Evolutionary conservation across 1,139 yeast genomes (phyloP).

Genomic region (Nematodospora anomalae): DNA sequence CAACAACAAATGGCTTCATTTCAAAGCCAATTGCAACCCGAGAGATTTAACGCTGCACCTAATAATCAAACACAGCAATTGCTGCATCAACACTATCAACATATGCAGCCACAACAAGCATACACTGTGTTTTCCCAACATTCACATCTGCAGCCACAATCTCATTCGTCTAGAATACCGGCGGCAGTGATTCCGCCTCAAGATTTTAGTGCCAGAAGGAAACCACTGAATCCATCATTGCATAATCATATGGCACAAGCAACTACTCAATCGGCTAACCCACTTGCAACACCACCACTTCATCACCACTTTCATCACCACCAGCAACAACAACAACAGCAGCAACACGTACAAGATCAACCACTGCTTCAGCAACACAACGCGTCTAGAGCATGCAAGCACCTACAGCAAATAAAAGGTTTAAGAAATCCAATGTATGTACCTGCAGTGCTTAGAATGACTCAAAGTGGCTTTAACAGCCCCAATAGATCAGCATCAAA

Average conservation of each 20-base stretch:
- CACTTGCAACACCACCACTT: conserved; percentile 8
- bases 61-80: conserved; percentile 2
- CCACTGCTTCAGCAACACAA: conserved; percentile 7
- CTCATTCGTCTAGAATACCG: conserved; percentile 16
- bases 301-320: conserved; percentile 9
- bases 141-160: conserved; percentile 3
- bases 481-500: conserved; percentile 15
- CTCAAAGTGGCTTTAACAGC: conserved; percentile 17
- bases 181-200: conserved; percentile 30
- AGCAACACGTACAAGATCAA: conserved; percentile 8
- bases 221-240: conserved; percentile 14
- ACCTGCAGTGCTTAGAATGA: conserved; percentile 82
- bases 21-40: conserved; percentile 13
- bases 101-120: conserved; percentile 7
- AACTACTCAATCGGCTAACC: conserved; percentile 2
- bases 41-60: conserved; percentile 11
- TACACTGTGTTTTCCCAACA: conserved; percentile 4
- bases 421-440: conserved; percentile 83
- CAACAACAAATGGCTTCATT: conserved; percentile 12
- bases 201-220: conserved; percentile 19
- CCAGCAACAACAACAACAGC: conserved; percentile 13
- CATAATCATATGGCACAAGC: conserved; percentile 6
- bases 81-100: conserved; percentile 3
- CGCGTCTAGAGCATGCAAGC: conserved; percentile 18
- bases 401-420: conserved; percentile 59